Percentiles rank a stretch among this genome's conserved stretches.
Conservation (phyloP, 1,284 basidiomycete species). For the Moniliella sp. region DNA sequence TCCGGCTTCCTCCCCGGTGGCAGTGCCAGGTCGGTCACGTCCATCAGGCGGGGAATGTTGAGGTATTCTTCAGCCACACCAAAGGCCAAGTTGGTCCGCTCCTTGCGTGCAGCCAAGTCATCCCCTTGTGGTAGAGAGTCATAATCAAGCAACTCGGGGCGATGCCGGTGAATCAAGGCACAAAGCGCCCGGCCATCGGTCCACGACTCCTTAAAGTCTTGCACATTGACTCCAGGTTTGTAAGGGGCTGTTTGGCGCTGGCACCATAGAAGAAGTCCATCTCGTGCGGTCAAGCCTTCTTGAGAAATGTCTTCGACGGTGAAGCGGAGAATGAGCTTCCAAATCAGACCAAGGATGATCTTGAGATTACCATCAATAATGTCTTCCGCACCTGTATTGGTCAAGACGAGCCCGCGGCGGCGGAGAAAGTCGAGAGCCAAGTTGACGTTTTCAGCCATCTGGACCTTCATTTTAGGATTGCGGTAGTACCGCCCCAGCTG, state of each 20-base stretch:
- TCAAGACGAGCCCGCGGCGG: conserved; percentile 77
- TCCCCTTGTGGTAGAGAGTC: conserved; percentile 50
- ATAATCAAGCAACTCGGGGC: conserved; percentile 78
- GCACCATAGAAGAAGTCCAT: conserved; percentile 81
- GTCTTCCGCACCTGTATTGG: conserved; percentile 91
- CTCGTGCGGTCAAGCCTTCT: conserved; percentile 87
- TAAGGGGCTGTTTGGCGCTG: conserved; percentile 83
- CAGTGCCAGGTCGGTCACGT: conserved; percentile 77
- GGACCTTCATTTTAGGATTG: conserved; percentile 69
- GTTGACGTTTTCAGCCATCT: conserved; percentile 94
- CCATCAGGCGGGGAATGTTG: conserved; percentile 55
- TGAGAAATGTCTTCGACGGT: conserved; percentile 95
- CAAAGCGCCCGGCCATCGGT: conserved; percentile 83
- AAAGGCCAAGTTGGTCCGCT: conserved; percentile 8
- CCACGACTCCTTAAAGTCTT: conserved; percentile 80
- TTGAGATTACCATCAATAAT: conserved; percentile 94
- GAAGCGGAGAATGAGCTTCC: conserved; percentile 74
- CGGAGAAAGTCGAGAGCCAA: conserved; percentile 86
- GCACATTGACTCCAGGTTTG: conserved; percentile 59
- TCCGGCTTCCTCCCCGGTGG: no score
- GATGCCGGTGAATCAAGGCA: conserved; percentile 84
- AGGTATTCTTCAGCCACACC: conserved; percentile 9
- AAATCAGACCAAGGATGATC: conserved; percentile 93
- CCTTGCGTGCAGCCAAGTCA: conserved; percentile 14
- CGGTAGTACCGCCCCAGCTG: conserved; percentile 76